Evolutionary conservation across 257 asterid genomes (phyloP).

Genomic region (Solanum arcanum): DNA sequence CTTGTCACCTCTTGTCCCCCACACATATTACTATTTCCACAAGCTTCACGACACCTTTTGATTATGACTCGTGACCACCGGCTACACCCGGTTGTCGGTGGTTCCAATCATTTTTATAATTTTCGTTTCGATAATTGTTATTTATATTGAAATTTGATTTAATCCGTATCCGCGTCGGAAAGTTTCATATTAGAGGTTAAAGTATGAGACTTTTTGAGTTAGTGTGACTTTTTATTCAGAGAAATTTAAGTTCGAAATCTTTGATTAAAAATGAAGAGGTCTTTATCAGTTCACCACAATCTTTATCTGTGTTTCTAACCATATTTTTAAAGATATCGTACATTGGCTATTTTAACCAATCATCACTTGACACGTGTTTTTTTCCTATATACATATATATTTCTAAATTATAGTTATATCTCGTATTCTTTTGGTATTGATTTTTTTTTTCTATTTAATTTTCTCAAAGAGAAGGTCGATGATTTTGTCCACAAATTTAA

Average conservation of each 20-base stretch:
- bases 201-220: accelerated
- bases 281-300: too few species aligned
- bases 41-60: neutral
- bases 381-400: neutral
- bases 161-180: accelerated
- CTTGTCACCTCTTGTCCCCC: neutral
- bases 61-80: neutral
- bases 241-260: too few species aligned
- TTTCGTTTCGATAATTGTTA: too few species aligned
- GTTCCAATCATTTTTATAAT: neutral
- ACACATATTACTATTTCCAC: neutral
- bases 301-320: too few species aligned
- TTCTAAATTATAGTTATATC: neutral
- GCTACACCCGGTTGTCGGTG: neutral
- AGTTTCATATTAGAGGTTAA: too few species aligned
- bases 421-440: neutral
- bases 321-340: neutral
- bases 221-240: accelerated
- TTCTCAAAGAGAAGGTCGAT: neutral
- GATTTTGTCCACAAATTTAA: neutral
- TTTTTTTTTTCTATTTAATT: too few species aligned
- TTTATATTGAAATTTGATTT: too few species aligned
- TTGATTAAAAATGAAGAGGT: too few species aligned
- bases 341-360: neutral
- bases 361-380: neutral